These are phyloP conservation scores for Pseudogymnoascus sp. DNA, from an alignment of 2,329 filamentous ascomycete genomes.

Conservation along the genomic window DNA sequence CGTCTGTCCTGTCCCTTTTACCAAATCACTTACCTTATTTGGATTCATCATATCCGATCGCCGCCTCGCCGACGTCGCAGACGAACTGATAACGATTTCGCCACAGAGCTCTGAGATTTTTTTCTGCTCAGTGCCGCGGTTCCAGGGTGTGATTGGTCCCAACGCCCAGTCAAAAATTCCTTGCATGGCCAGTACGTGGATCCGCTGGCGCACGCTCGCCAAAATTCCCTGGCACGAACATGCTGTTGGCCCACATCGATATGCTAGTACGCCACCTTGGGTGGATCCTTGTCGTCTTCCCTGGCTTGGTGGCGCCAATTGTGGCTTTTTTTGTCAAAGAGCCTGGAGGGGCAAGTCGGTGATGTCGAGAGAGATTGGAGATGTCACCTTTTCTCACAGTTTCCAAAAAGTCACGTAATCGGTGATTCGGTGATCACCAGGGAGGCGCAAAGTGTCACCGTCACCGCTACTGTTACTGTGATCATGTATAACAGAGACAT, in stretches of 20 bases:
- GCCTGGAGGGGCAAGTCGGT: background rate
- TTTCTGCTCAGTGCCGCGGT: background rate
- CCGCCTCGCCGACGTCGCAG: background rate
- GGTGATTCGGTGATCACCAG: background rate
- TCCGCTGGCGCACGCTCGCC: background rate
- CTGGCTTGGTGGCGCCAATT: background rate
- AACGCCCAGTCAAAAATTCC: background rate
- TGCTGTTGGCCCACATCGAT: background rate
- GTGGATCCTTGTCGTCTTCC: background rate
- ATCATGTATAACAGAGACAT: constrained; percentile 1
- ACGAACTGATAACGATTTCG: constrained; percentile 4
- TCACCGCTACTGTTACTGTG: constrained; percentile 1
- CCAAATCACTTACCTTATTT: background rate
- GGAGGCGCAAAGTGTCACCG: constrained; percentile 1
- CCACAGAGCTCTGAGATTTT: background rate
- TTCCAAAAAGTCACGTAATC: background rate
- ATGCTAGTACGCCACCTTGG: background rate
- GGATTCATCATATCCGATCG: background rate
- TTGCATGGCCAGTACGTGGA: background rate
- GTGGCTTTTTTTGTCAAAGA: constrained; percentile 2
- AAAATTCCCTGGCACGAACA: background rate
- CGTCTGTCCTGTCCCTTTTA: background rate
- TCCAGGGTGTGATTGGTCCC: background rate
- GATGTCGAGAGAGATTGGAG: background rate
- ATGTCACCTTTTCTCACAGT: background rate